Conservation (phyloP, 2,329 filamentous ascomycete genomes). For the Fusarium miscanthi region DNA sequence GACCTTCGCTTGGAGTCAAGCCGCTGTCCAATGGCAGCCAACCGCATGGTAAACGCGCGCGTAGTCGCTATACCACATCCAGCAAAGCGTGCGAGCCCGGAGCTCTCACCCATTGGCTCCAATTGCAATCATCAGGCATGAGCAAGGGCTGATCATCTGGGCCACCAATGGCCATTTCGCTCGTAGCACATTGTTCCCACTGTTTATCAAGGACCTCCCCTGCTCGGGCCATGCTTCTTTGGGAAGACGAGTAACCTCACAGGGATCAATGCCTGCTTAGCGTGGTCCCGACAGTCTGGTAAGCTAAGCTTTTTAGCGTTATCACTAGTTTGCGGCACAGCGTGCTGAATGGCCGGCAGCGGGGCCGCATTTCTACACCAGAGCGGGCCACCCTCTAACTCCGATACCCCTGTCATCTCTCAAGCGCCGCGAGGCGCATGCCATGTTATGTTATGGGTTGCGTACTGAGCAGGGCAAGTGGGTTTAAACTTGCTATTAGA, state of each 20-base stretch:
- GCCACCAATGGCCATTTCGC: slow-evolving; percentile 34
- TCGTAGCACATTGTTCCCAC: not conserved
- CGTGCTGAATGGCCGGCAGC: slow-evolving; percentile 44
- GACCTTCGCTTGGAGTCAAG: slow-evolving; percentile 46
- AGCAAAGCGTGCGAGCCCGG: slow-evolving; percentile 36
- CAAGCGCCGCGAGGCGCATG: slow-evolving; percentile 35
- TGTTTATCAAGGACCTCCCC: slow-evolving; percentile 12
- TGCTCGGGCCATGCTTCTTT: slow-evolving; percentile 15
- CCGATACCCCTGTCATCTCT: slow-evolving; percentile 39
- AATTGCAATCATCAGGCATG: not conserved
- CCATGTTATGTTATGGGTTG: slow-evolving; percentile 38
- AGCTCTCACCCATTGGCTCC: slow-evolving; percentile 45
- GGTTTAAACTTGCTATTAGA: slow-evolving; percentile 31
- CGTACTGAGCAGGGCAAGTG: slow-evolving; percentile 28
- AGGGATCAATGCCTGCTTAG: slow-evolving; percentile 42
- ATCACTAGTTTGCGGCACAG: slow-evolving; percentile 30
- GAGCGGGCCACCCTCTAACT: slow-evolving; percentile 10
- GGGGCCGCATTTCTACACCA: slow-evolving; percentile 36
- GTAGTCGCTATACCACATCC: slow-evolving; percentile 31
- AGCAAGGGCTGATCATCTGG: slow-evolving; percentile 13
- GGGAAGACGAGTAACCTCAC: slow-evolving; percentile 16
- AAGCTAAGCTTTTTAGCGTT: slow-evolving; percentile 44
- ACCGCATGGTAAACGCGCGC: slow-evolving; percentile 48
- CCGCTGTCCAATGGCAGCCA: slow-evolving; percentile 47
- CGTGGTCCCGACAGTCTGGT: slow-evolving; percentile 52